Percentiles rank a stretch among this genome's conserved stretches.
These are phyloP conservation scores for Aspergillus tamarii DNA, from an alignment of 2,329 filamentous ascomycete genomes.

Conservation along the genomic window DNA sequence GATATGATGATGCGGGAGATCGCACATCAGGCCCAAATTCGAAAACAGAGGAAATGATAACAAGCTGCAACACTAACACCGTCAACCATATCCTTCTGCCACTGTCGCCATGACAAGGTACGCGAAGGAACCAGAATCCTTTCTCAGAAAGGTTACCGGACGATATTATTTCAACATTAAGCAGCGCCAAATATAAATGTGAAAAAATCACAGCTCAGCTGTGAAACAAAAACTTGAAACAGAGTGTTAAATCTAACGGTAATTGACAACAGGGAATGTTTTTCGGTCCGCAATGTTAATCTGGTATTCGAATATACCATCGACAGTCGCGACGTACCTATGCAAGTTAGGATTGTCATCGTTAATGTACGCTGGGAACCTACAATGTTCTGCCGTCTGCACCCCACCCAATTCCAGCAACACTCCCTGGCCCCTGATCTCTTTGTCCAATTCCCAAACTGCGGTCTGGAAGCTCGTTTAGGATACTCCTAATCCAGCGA, in stretches of 20 bases:
- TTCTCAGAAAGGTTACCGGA: background rate
- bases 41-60: background rate
- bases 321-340: conserved; percentile 52
- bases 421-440: conserved; percentile 45
- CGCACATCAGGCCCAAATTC: background rate
- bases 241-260: conserved; percentile 38
- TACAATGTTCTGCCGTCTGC: conserved; percentile 51
- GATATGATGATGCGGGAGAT: background rate
- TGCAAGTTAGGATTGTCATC: conserved; percentile 13
- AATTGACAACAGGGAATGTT: conserved; percentile 49
- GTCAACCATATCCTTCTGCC: background rate
- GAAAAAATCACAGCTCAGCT: background rate
- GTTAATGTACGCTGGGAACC: conserved; percentile 26
- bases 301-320: conserved; percentile 53
- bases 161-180: background rate
- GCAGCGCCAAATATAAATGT: background rate
- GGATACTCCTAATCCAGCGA: conserved; percentile 41
- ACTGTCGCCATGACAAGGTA: background rate
- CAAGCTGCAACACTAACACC: background rate
- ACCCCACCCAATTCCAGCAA: conserved; percentile 53
- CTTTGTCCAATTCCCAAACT: conserved; percentile 33
- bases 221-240: background rate
- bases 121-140: background rate
- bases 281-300: conserved; percentile 52
- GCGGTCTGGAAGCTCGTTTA: conserved; percentile 40